Conservation (phyloP, 345 rosid genomes). For the Pugionium dolabratum region DNA sequence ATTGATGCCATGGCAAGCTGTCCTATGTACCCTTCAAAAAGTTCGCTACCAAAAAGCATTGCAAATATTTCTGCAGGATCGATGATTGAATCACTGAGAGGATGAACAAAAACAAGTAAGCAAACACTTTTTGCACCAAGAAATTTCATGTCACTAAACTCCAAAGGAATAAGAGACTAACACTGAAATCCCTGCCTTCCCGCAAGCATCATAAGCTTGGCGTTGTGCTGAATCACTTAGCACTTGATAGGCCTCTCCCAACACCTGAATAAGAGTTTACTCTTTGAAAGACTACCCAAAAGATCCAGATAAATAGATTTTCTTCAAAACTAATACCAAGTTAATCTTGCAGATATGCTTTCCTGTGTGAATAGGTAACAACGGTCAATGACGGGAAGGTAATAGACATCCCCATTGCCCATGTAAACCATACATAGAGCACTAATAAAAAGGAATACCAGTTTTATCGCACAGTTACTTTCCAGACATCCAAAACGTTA, state of each 20-base stretch:
- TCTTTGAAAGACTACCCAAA: not conserved
- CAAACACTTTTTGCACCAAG: conserved; percentile 14
- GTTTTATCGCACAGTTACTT: too few species aligned
- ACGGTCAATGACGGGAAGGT: too few species aligned
- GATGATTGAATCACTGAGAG: conserved; percentile 79
- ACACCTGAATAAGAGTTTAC: conserved; percentile 47
- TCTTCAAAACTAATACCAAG: not conserved
- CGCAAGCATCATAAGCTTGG: conserved; percentile 88
- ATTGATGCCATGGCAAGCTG: conserved; percentile 99
- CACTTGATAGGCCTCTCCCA: conserved; percentile 98
- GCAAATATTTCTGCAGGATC: conserved; percentile 97
- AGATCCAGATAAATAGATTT: too few species aligned
- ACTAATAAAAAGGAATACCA: too few species aligned
- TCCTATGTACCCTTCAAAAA: conserved; percentile 92
- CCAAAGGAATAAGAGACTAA: conserved; percentile 48
- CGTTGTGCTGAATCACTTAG: conserved; percentile 87
- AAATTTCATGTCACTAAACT: conserved; percentile 14
- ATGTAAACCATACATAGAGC: too few species aligned
- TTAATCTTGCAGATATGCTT: not conserved
- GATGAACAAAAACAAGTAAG: conserved; percentile 29
- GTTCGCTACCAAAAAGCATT: conserved; percentile 98
- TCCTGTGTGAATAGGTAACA: too few species aligned
- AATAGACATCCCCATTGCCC: too few species aligned
- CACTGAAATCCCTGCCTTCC: conserved; percentile 96
- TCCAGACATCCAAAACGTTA: too few species aligned